phyloP scores from a whole-genome alignment of 139 green algal genomes.

The Closterium sp. region DNA sequence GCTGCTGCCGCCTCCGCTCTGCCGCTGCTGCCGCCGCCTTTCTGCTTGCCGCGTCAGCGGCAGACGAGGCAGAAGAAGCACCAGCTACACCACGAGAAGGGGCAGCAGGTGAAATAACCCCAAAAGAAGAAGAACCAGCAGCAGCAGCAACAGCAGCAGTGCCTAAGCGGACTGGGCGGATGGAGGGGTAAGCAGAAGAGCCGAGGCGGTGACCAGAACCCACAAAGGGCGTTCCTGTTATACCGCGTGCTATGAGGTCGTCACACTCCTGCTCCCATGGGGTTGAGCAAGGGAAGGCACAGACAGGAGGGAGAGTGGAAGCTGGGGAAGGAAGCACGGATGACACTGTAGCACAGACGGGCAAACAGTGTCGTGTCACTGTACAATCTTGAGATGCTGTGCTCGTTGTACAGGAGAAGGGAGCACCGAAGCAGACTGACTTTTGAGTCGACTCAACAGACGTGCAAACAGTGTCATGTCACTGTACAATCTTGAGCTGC shows the following conservation, averaged over 20 bases:
- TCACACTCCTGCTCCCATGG: conserved; percentile 70
- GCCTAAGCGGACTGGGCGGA: not conserved
- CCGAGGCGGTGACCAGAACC: not conserved
- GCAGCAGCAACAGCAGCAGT: not conserved
- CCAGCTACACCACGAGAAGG: no score
- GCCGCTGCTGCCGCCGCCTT: conserved; percentile 2
- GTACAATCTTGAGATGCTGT: no score
- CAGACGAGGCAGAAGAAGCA: not conserved
- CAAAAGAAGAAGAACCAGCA: no score
- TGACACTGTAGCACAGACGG: no score
- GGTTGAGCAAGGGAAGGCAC: not conserved
- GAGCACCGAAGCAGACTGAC: not conserved
- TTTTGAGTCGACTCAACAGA: not conserved
- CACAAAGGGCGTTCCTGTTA: conserved; percentile 7
- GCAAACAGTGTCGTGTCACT: no score
- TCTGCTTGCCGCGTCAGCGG: not conserved
- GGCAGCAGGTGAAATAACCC: no score
- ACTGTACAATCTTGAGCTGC: no score
- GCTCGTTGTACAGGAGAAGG: not conserved
- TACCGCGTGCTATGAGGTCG: conserved; percentile 69
- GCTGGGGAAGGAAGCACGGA: no score
- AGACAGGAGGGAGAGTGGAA: not conserved
- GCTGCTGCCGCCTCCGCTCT: conserved; percentile 24
- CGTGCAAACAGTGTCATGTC: no score
- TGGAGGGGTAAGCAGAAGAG: not conserved